These are phyloP conservation scores for Apophysomyces trapeziformis DNA, from an alignment of 371 early-diverging fungal species.

Conservation along the genomic window DNA sequence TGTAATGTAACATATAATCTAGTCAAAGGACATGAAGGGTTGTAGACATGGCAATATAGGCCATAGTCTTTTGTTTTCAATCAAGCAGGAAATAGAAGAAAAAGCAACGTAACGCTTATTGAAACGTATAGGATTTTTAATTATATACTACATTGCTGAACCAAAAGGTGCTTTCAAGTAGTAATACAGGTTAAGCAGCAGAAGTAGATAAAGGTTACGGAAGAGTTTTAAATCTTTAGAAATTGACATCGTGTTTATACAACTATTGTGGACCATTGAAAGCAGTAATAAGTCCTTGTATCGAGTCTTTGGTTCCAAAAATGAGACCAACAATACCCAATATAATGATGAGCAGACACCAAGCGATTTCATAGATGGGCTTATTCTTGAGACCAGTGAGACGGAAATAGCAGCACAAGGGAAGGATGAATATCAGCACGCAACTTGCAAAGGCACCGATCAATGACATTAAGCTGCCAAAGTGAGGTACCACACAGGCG, in stretches of 20 bases:
- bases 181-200: neutral
- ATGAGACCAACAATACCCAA: conserved; percentile 75
- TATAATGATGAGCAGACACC: conserved; percentile 61
- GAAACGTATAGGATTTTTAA: too few relatives aligned
- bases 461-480: conserved; percentile 82
- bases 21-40: neutral
- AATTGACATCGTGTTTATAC: too few relatives aligned
- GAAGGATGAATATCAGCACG: conserved; percentile 82
- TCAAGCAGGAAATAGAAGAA: too few relatives aligned
- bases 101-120: too few relatives aligned
- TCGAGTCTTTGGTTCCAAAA: conserved; percentile 76
- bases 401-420: conserved; percentile 78
- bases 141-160: too few relatives aligned
- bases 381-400: conserved; percentile 72
- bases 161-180: neutral
- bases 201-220: neutral
- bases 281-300: conserved; percentile 46
- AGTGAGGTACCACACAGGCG: conserved; percentile 78
- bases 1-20: too few relatives aligned
- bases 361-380: conserved; percentile 56
- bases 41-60: too few relatives aligned
- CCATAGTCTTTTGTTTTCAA: too few relatives aligned
- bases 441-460: conserved; percentile 83
- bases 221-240: too few relatives aligned
- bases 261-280: neutral